A percentile compares a stretch with the other conserved stretches of the same genome.
Conservation (phyloP, 352 stramenopile genomes). For the Pythium folliculosum region DNA sequence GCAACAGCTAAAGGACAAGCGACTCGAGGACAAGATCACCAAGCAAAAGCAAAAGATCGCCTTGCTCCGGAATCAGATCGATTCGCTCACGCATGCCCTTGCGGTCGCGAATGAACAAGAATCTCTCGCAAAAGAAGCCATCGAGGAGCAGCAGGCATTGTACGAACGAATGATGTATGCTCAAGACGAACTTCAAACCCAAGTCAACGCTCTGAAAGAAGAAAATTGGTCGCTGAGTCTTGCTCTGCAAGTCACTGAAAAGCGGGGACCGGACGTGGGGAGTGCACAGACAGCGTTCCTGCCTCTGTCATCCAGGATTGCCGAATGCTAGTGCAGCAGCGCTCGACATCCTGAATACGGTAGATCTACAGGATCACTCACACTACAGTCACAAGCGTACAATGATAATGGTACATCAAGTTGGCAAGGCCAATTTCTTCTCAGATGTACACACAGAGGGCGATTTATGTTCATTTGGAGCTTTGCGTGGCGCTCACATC, state of each 20-base stretch:
- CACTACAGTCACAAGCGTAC: too few relatives aligned
- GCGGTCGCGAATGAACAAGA: conserved; percentile 78
- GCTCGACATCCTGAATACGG: too few relatives aligned
- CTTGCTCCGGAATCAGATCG: conserved; percentile 35
- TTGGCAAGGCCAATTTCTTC: too few relatives aligned
- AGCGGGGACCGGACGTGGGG: background rate
- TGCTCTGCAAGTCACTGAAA: conserved; percentile 63
- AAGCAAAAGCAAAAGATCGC: conserved; percentile 49
- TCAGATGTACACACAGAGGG: background rate
- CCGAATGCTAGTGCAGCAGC: conserved; percentile 8
- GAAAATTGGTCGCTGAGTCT: conserved; percentile 73
- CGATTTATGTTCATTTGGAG: background rate
- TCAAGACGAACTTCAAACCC: conserved; percentile 48
- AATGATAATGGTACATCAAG: too few relatives aligned
- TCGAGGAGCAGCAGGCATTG: conserved; percentile 34
- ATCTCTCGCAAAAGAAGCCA: conserved; percentile 59
- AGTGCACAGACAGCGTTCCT: background rate
- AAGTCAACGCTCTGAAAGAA: conserved; percentile 61
- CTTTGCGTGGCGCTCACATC: background rate
- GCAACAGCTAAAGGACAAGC: conserved; percentile 3
- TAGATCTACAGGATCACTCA: too few relatives aligned
- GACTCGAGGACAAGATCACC: conserved; percentile 34
- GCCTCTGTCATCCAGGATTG: conserved; percentile 12
- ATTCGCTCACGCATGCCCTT: conserved; percentile 48
- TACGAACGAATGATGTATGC: conserved; percentile 40